phyloP scores from a whole-genome alignment of 805 yeast species.

The Metschnikowia continentalis region DNA sequence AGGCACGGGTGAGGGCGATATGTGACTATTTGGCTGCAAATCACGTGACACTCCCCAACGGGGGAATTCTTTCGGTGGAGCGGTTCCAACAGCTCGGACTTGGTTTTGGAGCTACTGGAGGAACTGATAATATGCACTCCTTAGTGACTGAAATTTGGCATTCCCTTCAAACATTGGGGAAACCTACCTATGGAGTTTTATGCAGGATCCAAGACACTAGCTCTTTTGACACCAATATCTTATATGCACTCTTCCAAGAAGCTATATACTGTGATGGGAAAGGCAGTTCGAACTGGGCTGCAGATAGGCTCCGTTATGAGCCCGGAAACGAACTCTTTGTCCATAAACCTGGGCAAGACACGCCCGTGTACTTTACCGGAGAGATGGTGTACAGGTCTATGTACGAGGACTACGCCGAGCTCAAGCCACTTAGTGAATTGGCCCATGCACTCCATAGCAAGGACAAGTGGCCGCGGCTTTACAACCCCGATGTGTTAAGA shows the following conservation, averaged over 20 bases:
- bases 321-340: slow-evolving; percentile 26
- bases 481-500: slow-evolving; percentile 28
- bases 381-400: slow-evolving; percentile 54
- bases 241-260: slow-evolving; percentile 56
- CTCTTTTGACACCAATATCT: slow-evolving; percentile 50
- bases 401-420: slow-evolving; percentile 46
- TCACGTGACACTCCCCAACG: slow-evolving; percentile 43
- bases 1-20: slow-evolving; percentile 33
- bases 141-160: slow-evolving; percentile 37
- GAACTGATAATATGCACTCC: slow-evolving; percentile 45
- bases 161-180: slow-evolving; percentile 34
- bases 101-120: slow-evolving; percentile 48
- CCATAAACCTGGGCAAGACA: slow-evolving; percentile 7
- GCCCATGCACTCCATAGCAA: slow-evolving; percentile 36
- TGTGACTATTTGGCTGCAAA: slow-evolving; percentile 28
- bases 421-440: slow-evolving; percentile 35
- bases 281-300: slow-evolving; percentile 43
- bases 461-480: slow-evolving; percentile 34
- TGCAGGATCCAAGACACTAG: slow-evolving; percentile 27
- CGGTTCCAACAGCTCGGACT: slow-evolving; percentile 53
- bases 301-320: slow-evolving; percentile 34
- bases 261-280: slow-evolving; percentile 51
- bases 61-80: slow-evolving; percentile 46
- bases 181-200: slow-evolving; percentile 38
- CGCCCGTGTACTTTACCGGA: slow-evolving; percentile 45